These are phyloP conservation scores for Xylaria curta DNA, from an alignment of 495 filamentous ascomycete genomes.

Conservation along the genomic window DNA sequence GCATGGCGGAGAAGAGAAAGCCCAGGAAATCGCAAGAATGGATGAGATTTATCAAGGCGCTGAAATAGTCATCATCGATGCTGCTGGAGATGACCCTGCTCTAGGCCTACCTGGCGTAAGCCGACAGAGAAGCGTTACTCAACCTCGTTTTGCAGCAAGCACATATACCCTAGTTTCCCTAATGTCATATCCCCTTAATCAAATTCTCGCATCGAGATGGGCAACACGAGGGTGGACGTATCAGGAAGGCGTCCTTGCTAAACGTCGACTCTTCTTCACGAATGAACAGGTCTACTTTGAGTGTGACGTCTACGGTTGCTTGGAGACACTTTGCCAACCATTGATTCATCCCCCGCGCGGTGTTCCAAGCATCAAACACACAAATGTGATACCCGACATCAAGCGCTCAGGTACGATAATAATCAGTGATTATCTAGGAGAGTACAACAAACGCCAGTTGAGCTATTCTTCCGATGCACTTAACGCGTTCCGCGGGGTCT, in stretches of 20 bases:
- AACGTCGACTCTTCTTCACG: constrained; percentile 39
- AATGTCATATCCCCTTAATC: not conserved
- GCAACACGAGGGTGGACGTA: constrained; percentile 44
- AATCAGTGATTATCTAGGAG: not conserved
- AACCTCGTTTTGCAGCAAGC: not conserved
- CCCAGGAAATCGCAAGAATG: constrained; percentile 36
- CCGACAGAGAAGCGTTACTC: not conserved
- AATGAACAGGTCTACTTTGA: constrained; percentile 33
- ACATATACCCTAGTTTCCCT: not conserved
- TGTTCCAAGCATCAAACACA: not conserved
- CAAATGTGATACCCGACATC: not conserved
- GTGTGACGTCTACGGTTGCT: not conserved
- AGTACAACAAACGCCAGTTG: not conserved
- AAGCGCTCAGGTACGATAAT: not conserved
- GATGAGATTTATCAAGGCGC: constrained; percentile 35
- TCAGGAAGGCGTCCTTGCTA: constrained; percentile 41
- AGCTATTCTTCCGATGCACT: not conserved
- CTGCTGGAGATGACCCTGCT: constrained; percentile 30
- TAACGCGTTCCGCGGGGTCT: not conserved
- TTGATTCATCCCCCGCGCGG: not conserved
- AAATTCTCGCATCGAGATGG: constrained; percentile 30
- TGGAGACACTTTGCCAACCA: not conserved
- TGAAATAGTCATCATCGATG: constrained; percentile 35
- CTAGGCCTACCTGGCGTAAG: constrained; percentile 37
- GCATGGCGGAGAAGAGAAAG: constrained; percentile 25